phyloP scores from a whole-genome alignment of 2,329 filamentous ascomycete species.

The Phaeosphaeria sp. region DNA sequence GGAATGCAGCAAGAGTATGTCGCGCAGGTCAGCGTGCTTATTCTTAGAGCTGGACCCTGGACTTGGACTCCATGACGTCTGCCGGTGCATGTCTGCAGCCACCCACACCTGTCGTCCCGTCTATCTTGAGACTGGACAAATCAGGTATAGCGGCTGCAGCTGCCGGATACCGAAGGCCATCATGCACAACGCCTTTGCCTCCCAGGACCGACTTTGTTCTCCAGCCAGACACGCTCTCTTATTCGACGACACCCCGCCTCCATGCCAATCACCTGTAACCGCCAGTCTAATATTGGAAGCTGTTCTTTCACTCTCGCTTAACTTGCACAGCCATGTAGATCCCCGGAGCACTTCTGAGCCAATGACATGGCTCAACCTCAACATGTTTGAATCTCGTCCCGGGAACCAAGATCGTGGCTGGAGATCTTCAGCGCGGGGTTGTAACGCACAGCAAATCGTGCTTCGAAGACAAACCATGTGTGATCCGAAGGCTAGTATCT shows the following conservation, averaged over 20 bases:
- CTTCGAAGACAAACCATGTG: background rate
- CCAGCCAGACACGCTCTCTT: background rate
- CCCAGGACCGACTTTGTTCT: background rate
- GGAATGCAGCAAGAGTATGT: background rate
- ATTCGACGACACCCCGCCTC: background rate
- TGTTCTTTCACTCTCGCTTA: constrained; percentile 4
- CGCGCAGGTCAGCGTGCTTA: background rate
- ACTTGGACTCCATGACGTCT: background rate
- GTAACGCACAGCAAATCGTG: background rate
- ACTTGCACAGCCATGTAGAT: background rate
- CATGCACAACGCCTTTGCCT: background rate
- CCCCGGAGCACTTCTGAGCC: background rate
- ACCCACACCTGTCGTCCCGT: background rate
- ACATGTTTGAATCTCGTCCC: background rate
- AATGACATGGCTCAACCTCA: background rate
- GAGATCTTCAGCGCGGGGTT: background rate
- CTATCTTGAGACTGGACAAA: background rate
- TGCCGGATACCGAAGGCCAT: background rate
- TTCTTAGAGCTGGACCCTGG: background rate
- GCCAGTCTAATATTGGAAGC: constrained; percentile 2
- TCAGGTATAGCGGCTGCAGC: background rate
- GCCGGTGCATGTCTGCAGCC: background rate
- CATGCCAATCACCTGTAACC: background rate
- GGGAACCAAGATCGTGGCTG: background rate
- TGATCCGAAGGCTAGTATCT: background rate